Evolutionary conservation across 2,329 filamentous ascomycete genomes (phyloP).

Genomic region (Lecanicillium sp.): DNA sequence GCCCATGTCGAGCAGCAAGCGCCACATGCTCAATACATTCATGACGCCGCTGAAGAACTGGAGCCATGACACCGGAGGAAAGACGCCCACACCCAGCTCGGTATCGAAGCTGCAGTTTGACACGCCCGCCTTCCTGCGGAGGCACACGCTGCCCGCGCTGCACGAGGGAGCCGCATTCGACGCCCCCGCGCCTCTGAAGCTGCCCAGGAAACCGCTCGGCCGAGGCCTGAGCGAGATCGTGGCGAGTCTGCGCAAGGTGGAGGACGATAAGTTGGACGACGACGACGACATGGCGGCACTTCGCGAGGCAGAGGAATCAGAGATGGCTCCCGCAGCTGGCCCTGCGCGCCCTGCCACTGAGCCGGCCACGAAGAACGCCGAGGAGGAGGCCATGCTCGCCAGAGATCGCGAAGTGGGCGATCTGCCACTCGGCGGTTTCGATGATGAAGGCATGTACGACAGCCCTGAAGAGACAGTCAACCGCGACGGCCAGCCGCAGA

Average conservation of each 20-base stretch:
- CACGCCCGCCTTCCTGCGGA: conserved; percentile 65
- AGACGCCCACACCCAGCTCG: conserved; percentile 47
- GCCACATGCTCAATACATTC: conserved; percentile 56
- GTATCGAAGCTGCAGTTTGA: conserved; percentile 54
- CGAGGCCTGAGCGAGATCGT: conserved; percentile 70
- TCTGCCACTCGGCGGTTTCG: conserved; percentile 53
- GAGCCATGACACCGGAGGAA: conserved; percentile 31
- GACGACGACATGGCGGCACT: conserved; percentile 72
- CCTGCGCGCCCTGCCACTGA: conserved; percentile 20
- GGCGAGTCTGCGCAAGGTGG: conserved; percentile 60
- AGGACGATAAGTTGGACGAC: conserved; percentile 65
- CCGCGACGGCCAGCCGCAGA: conserved; percentile 53
- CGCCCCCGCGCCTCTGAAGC: conserved; percentile 42
- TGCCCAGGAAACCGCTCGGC: conserved; percentile 57
- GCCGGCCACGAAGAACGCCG: conserved; percentile 16
- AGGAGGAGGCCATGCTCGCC: conserved; percentile 31
- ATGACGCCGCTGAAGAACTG: conserved; percentile 56
- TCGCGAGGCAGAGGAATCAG: conserved; percentile 59
- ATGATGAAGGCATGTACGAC: conserved; percentile 56
- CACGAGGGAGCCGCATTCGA: conserved; percentile 50
- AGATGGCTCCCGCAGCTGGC: conserved; percentile 19
- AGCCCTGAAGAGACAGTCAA: conserved; percentile 45
- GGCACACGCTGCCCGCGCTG: conserved; percentile 42
- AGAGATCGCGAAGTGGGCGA: conserved; percentile 38
- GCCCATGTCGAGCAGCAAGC: conserved; percentile 52